Base-by-base conservation (phyloP, 257 asterid species). In the Gentiana macrophylla region DNA sequence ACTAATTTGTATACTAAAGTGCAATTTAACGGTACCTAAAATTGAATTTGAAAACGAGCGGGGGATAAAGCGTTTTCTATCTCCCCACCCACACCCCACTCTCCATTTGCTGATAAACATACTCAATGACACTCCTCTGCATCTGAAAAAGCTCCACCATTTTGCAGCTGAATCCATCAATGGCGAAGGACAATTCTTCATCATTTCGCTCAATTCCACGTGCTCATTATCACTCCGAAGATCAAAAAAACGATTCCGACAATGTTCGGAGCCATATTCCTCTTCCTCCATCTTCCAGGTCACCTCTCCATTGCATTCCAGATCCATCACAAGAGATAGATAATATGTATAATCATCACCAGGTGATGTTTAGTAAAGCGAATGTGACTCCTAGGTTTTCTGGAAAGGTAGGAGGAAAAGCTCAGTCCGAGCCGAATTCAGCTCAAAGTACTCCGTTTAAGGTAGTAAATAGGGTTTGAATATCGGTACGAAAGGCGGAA, bases 291-390 rank as follows among this genome's bases (percentile, higher is more conserved):
- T 55, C 77, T 15, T 62, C 84, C 6, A 69, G 97, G 72, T 45
- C 94, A 48, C 97, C 97, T 15, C 83, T 88, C 38, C 80, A 43
- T 65, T 75, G 91, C 34, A 89, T 89, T 8, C 67, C 84, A 1
- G 95, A 85, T 63, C 94, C 97, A 1, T 79, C 88, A 12, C 60
- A 15, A 15, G n/a, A 9, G 5, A 48, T 49, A 43, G 46, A 41
- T 4, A 41, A 41, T 41, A 43, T n/a, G 15, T 7, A 53, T 34
- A 52, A 54, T 3, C 61, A 57, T 8, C 61, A 57, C 5, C 62
- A 64, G 35, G n/a, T 44, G 4, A 15, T 15, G 13, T 15, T 5
- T 15, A 24, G 32, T 34, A 64, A 56, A 50, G 62, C 57, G 32
- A 57, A 48, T 62, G 37, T 64, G 50, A 74, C 80, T 35, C 79